These are phyloP conservation scores for Pseudocercospora vitis DNA, from an alignment of 2,329 filamentous ascomycete genomes.

Conservation along the genomic window DNA sequence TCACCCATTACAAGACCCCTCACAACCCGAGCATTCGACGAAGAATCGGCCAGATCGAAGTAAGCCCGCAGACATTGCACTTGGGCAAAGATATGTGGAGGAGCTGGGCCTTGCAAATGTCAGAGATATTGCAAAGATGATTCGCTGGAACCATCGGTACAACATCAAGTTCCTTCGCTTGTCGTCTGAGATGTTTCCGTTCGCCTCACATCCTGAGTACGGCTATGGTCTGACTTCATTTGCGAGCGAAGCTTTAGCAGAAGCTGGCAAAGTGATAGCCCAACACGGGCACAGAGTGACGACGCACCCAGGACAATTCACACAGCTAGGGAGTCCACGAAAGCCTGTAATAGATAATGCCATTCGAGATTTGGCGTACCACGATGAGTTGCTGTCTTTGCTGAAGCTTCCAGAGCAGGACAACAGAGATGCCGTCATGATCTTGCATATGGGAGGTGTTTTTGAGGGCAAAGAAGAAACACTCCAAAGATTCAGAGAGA, in stretches of 20 bases:
- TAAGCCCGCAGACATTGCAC: constrained; percentile 63
- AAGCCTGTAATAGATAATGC: constrained; percentile 73
- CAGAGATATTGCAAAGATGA: constrained; percentile 77
- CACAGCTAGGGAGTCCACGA: constrained; percentile 82
- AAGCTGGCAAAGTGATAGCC: constrained; percentile 73
- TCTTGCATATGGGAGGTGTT: constrained; percentile 86
- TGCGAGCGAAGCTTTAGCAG: constrained; percentile 72
- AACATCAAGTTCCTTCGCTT: constrained; percentile 89
- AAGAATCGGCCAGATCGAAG: constrained; percentile 83
- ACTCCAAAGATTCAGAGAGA: constrained; percentile 72
- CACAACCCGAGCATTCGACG: constrained; percentile 73
- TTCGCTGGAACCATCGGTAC: constrained; percentile 89
- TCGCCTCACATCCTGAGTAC: constrained; percentile 83
- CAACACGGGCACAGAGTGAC: constrained; percentile 81
- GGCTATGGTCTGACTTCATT: constrained; percentile 85
- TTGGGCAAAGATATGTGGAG: constrained; percentile 73
- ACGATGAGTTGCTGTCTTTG: constrained; percentile 78
- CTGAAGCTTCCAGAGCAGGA: constrained; percentile 74
- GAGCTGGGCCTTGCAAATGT: constrained; percentile 78
- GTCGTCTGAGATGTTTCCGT: constrained; percentile 96
- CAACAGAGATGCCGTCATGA: constrained; percentile 87
- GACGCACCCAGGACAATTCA: constrained; percentile 90
- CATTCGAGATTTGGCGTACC: constrained; percentile 80
- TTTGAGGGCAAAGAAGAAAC: constrained; percentile 85
- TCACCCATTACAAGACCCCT: constrained; percentile 73